A percentile compares a stretch with the other conserved stretches of the same genome.
Conservation (phyloP, 176 grass and related monocot genomes). For the Tuctoria greenei region DNA sequence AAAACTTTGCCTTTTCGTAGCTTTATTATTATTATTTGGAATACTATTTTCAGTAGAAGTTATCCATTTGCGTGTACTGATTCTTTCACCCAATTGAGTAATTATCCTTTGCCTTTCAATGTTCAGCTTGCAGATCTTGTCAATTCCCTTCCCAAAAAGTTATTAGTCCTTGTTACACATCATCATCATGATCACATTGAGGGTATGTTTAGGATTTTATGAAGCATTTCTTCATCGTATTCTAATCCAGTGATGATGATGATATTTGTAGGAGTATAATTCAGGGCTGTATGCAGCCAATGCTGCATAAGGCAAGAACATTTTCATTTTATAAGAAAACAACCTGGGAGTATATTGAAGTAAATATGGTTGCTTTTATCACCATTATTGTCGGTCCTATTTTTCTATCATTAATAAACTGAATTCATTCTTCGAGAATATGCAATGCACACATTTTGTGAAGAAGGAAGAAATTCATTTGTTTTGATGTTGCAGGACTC, state of each 20-base stretch:
- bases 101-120: constrained; percentile 33
- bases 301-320: neutral
- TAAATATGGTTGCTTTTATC: neutral
- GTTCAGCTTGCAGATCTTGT: constrained; percentile 86
- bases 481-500: constrained; percentile 56
- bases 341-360: neutral
- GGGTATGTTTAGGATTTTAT: constrained; percentile 50
- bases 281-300: neutral
- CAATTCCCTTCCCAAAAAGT: constrained; percentile 74
- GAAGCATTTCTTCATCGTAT: neutral
- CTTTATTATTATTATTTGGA: neutral
- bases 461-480: neutral
- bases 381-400: constrained; percentile 20
- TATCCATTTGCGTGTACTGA: constrained; percentile 4
- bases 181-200: constrained; percentile 91
- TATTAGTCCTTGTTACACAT: constrained; percentile 91
- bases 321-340: neutral
- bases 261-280: neutral
- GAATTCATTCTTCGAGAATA: neutral
- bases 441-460: neutral
- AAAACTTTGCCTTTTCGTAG: neutral
- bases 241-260: constrained; percentile 13
- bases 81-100: neutral
- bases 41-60: constrained; percentile 22
- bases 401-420: constrained; percentile 15